Evolutionary conservation across 805 yeast species (phyloP), one percentile per base, ranked within the genome.

Genomic region (Zygoascus biomembranicola): DNA sequence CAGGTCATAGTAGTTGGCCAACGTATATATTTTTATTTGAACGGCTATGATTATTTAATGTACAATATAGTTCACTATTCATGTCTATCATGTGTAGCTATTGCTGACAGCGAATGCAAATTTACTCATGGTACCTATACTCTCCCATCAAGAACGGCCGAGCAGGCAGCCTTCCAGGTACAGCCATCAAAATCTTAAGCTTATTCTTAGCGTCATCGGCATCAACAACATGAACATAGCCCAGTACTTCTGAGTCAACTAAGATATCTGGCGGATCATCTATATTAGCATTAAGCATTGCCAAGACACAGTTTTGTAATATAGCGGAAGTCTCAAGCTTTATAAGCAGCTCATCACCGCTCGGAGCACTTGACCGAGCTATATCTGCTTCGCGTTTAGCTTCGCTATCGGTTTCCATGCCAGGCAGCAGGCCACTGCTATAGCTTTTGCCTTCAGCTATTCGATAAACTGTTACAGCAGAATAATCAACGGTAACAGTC

Each of bases 81-180:
- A 23, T 23, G 28, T 23, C 28, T 23, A 23, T 23, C 28, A 23
- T 23, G 6, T 23, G 3, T 23, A 23, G 28, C 28, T 23, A 23
- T 6, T 6, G 28, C 6, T 23, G 28, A 23, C 3, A 23, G 6
- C 6, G 28, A 23, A 23, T 23, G 6, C 28, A 23, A 23, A 23
- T 23, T 63, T 69, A 92, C 71, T 94, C 99, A 50, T 83, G 79
- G 67, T 88, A 94, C 59, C 95, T 83, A 61, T 81, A 82, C 42
- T 81, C 80, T 1, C 97, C 95, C 48, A 90, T 70, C 2, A 94
- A 66, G 62, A 88, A 74, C 1, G 86, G 82, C 57, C 82, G 80
- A 26, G 82, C 76, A 0, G 99, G 99, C 23, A 90, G 71, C 43
- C 84, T 73, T 0, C 96, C 95, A 1, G 96, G 97, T 5, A 88